Percentiles rank a stretch among this genome's conserved stretches.
Conservation (phyloP, 2,329 filamentous ascomycete genomes). For the Monilinia fructicola region DNA sequence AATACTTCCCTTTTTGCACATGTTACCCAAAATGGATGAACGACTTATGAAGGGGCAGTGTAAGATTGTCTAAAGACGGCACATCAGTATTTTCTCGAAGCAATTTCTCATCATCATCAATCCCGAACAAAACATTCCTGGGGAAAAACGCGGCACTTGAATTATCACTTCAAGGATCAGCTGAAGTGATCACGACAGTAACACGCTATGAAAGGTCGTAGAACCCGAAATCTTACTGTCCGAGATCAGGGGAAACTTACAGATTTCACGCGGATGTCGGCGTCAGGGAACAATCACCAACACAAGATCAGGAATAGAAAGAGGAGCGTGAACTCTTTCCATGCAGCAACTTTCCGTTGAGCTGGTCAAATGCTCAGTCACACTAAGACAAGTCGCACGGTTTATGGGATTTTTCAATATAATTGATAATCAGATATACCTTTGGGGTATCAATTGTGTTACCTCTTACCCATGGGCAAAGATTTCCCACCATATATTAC, state of each 20-base stretch:
- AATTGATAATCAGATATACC: slow-evolving; percentile 1
- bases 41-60: background rate
- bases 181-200: slow-evolving; percentile 15
- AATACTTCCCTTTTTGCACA: background rate
- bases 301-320: slow-evolving; percentile 11
- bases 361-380: slow-evolving; percentile 15
- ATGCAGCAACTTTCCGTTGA: slow-evolving; percentile 25
- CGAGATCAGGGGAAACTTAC: slow-evolving; percentile 15
- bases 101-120: background rate
- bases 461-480: background rate
- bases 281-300: slow-evolving; percentile 20
- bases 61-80: slow-evolving; percentile 9
- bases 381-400: slow-evolving; percentile 10
- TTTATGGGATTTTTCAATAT: background rate
- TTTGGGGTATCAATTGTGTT: slow-evolving; percentile 8
- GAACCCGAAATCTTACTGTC: slow-evolving; percentile 19
- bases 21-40: background rate
- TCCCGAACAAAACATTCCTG: background rate
- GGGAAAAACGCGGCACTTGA: background rate
- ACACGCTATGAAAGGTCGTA: slow-evolving; percentile 23
- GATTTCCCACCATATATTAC: background rate
- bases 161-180: slow-evolving; percentile 14
- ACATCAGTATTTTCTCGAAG: slow-evolving; percentile 17
- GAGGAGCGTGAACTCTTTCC: background rate
- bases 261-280: slow-evolving; percentile 21